Evolutionary conservation across 768 basidiomycete genomes (phyloP).

Genomic region (Trametes villosa): DNA sequence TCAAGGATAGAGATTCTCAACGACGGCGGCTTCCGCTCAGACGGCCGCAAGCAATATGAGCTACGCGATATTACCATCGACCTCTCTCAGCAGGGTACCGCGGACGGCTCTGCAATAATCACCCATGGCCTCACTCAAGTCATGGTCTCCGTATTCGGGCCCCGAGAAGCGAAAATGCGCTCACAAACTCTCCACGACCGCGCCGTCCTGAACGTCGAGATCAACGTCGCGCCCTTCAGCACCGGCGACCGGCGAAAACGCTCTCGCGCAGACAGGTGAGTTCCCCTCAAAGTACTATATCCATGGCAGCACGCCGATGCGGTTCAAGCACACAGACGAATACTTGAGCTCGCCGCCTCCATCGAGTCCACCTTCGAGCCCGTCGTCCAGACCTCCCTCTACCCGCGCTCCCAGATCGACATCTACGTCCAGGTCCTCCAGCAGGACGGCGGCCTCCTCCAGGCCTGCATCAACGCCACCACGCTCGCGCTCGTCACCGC

Average conservation of each 20-base stretch:
- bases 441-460: conserved; percentile 83
- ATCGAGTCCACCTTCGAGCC: conserved; percentile 97
- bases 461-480: conserved; percentile 90
- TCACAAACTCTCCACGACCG: conserved; percentile 85
- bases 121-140: conserved; percentile 92
- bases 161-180: conserved; percentile 83
- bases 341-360: conserved; percentile 82
- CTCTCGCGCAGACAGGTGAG: conserved; percentile 86
- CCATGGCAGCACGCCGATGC: neutral
- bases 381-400: conserved; percentile 86
- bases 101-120: conserved; percentile 86
- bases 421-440: conserved; percentile 92
- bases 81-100: conserved; percentile 70
- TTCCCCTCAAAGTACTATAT: conserved; percentile 7
- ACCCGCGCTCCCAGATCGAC: conserved; percentile 92
- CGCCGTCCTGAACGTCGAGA: conserved; percentile 88
- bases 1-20: conserved; percentile 77
- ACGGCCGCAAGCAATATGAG: conserved; percentile 92
- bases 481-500: conserved; percentile 90
- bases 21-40: conserved; percentile 86
- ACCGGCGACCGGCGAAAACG: conserved; percentile 79
- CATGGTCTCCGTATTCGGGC: conserved; percentile 87
- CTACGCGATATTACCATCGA: conserved; percentile 82
- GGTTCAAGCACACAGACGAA: conserved; percentile 56
- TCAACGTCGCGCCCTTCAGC: conserved; percentile 86